Evolutionary conservation across 129 eudicot species (phyloP).

Genomic region (Centella asiatica): DNA sequence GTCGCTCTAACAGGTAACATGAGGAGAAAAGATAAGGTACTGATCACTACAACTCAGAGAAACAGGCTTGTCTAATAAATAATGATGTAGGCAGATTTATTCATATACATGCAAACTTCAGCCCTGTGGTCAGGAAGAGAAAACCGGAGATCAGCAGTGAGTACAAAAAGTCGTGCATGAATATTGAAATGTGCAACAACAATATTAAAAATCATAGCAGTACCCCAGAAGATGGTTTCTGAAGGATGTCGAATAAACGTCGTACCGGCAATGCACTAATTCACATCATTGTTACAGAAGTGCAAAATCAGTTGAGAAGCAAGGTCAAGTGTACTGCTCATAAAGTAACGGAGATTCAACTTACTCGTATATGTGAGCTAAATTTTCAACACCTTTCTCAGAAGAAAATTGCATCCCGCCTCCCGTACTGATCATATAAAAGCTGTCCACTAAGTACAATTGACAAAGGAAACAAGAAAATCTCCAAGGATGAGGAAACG

Average conservation of each 20-base stretch:
- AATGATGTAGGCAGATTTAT: slow-evolving; percentile 23
- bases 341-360: slow-evolving; percentile 15
- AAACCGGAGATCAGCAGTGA: not conserved
- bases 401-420: slow-evolving; percentile 57
- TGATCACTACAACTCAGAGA: slow-evolving; percentile 23
- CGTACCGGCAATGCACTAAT: slow-evolving; percentile 39
- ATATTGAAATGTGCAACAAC: not conserved
- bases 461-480: slow-evolving; percentile 83
- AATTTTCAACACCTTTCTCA: slow-evolving; percentile 64
- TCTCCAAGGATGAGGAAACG: slow-evolving; percentile 62
- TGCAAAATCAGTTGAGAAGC: slow-evolving; percentile 14
- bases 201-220: not conserved
- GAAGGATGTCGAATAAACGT: slow-evolving; percentile 33
- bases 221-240: slow-evolving; percentile 34
- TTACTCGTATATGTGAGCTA: slow-evolving; percentile 64
- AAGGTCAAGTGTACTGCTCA: slow-evolving; percentile 5
- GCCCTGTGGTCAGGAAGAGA: slow-evolving; percentile 30
- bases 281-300: slow-evolving; percentile 7
- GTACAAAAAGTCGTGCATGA: not conserved
- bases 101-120: slow-evolving; percentile 39
- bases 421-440: slow-evolving; percentile 44
- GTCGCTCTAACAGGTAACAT: slow-evolving; percentile 34
- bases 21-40: slow-evolving; percentile 17
- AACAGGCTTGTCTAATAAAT: slow-evolving; percentile 34
- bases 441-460: slow-evolving; percentile 81